phyloP scores from a whole-genome alignment of 768 basidiomycete species.

The Pleurotus eryngii region DNA sequence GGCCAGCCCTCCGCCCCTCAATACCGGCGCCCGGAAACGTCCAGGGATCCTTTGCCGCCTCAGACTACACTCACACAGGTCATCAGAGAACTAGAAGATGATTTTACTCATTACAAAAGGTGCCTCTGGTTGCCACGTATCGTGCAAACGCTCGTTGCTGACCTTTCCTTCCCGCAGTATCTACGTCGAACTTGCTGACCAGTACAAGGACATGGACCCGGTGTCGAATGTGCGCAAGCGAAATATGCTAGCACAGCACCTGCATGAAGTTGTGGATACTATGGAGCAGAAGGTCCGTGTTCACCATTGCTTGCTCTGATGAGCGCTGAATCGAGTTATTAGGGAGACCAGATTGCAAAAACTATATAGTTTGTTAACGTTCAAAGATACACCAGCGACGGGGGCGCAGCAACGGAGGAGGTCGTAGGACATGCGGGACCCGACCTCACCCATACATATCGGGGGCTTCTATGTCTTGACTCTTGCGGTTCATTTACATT shows the following conservation, averaged over 20 bases:
- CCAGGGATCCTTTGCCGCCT: constrained; percentile 57
- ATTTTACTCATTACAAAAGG: constrained; percentile 95
- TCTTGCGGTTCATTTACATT: too few species aligned
- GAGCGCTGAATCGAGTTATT: constrained; percentile 9
- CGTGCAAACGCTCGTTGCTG: constrained; percentile 1
- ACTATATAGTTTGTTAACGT: constrained; percentile 78
- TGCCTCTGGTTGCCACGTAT: constrained; percentile 32
- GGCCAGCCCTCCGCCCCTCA: constrained; percentile 22
- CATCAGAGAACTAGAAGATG: constrained; percentile 86
- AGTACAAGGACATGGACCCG: constrained; percentile 89
- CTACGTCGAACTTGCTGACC: constrained; percentile 86
- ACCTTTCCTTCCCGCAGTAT: constrained; percentile 49
- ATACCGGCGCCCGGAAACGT: constrained; percentile 27
- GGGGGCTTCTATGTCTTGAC: too few species aligned
- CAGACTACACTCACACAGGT: constrained; percentile 86
- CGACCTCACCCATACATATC: too few species aligned
- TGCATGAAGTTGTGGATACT: constrained; percentile 88
- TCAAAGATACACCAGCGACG: constrained; percentile 58
- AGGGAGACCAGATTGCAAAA: constrained; percentile 96
- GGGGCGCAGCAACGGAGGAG: constrained; percentile 10
- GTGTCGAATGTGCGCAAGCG: constrained; percentile 78
- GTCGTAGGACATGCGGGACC: too few species aligned
- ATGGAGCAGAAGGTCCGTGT: constrained; percentile 81
- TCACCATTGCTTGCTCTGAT: constrained; percentile 1
- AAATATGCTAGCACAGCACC: constrained; percentile 82